phyloP scores from a whole-genome alignment of 2,329 filamentous ascomycete species.

The Nigrospora sphaerica region DNA sequence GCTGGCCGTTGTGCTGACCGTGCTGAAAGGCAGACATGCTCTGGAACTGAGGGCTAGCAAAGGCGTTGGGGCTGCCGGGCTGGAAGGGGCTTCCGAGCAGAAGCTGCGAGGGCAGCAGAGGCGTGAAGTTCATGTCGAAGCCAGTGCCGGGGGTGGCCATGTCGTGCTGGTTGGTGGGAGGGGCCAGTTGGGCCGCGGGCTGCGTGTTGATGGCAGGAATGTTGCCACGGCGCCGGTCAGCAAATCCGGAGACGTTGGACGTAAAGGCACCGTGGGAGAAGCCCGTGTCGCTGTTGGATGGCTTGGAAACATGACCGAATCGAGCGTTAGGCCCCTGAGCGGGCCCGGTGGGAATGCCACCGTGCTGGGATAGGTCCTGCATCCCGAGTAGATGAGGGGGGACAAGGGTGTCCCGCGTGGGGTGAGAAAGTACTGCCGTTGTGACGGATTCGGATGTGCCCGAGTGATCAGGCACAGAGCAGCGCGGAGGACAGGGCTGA shows the following conservation, averaged over 20 bases:
- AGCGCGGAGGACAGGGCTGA: slow-evolving; percentile 13
- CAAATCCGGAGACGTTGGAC: slow-evolving; percentile 79
- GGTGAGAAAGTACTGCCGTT: slow-evolving; percentile 76
- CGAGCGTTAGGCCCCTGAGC: slow-evolving; percentile 48
- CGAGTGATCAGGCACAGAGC: slow-evolving; percentile 30
- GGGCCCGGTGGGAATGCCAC: slow-evolving; percentile 49
- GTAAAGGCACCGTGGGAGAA: slow-evolving; percentile 91
- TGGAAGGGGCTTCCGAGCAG: slow-evolving; percentile 95
- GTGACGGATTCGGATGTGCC: slow-evolving; percentile 58
- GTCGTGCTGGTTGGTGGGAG: slow-evolving; percentile 55
- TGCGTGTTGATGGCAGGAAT: slow-evolving; percentile 91
- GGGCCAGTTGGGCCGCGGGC: slow-evolving; percentile 35
- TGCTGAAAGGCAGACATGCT: slow-evolving; percentile 72
- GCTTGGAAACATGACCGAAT: slow-evolving; percentile 72
- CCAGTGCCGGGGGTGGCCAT: slow-evolving; percentile 81
- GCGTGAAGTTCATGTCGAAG: slow-evolving; percentile 98
- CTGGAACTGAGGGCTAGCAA: slow-evolving; percentile 87
- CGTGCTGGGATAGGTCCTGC: slow-evolving; percentile 71
- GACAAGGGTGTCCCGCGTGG: slow-evolving; percentile 76
- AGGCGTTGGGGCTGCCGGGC: slow-evolving; percentile 83
- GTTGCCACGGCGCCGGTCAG: slow-evolving; percentile 76
- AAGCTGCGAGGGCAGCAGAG: slow-evolving; percentile 87
- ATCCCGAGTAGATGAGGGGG: slow-evolving; percentile 83
- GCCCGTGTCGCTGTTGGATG: slow-evolving; percentile 75
- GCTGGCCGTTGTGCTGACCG: slow-evolving; percentile 33